These are phyloP conservation scores for Senecio squalidus DNA, from an alignment of 140 eudicot genomes.

Conservation along the genomic window DNA sequence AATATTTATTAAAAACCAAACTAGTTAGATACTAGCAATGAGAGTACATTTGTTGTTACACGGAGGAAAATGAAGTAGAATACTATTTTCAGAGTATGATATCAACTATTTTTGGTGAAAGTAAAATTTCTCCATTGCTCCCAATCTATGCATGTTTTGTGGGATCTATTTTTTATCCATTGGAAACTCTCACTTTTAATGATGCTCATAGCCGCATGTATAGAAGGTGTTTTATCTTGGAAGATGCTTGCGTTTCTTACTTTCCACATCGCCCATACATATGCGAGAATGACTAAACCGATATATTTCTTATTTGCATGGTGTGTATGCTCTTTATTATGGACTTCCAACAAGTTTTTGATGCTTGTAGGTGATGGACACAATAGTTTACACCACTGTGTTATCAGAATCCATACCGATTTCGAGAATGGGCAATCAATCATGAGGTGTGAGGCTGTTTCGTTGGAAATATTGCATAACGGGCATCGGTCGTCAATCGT, in stretches of 20 bases:
- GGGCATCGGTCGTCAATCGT: not conserved
- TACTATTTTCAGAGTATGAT: not conserved
- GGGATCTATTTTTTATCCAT: not conserved
- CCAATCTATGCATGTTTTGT: too few species aligned
- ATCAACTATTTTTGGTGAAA: too few species aligned
- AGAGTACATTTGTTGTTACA: not conserved
- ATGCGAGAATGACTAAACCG: not conserved
- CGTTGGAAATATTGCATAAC: not conserved
- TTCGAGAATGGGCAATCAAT: not conserved
- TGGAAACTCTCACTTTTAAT: not conserved
- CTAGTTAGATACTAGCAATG: not conserved
- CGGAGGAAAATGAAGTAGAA: too few species aligned
- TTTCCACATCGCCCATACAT: not conserved
- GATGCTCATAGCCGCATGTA: not conserved
- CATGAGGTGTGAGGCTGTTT: not conserved
- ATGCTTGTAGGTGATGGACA: not conserved
- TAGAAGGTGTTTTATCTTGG: not conserved
- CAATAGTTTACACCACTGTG: not conserved
- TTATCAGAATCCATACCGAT: not conserved
- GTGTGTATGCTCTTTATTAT: not conserved
- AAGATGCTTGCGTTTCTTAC: not conserved
- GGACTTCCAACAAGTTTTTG: not conserved
- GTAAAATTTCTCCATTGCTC: too few species aligned
- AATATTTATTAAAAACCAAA: too few species aligned
- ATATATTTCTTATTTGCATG: not conserved